phyloP scores from a whole-genome alignment of 192 early-diverging fungal genomes.

The Rhizophagus clarus region DNA sequence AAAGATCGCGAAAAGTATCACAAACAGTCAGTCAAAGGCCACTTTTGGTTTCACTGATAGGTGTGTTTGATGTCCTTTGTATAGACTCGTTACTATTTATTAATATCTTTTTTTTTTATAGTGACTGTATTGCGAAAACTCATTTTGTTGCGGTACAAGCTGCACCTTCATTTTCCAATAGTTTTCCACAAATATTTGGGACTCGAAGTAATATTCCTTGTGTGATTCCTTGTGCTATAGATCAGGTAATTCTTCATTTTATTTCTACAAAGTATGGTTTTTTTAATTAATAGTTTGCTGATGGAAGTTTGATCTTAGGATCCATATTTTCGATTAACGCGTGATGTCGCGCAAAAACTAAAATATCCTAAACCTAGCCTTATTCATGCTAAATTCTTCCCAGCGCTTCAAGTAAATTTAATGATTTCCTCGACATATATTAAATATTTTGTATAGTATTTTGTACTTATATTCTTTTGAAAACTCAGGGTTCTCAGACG shows the following conservation, averaged over 20 bases:
- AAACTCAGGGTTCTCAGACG: constrained; percentile 73
- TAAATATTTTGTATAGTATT: neutral
- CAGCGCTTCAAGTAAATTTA: constrained; percentile 75
- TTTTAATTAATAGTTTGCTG: neutral
- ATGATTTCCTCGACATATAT: neutral
- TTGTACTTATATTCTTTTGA: neutral
- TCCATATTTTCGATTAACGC: constrained; percentile 97
- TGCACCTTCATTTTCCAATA: constrained; percentile 92
- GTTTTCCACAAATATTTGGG: constrained; percentile 97
- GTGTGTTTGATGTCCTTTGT: constrained; percentile 31
- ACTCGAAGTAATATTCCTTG: constrained; percentile 86
- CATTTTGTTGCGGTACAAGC: constrained; percentile 95
- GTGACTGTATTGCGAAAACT: constrained; percentile 87
- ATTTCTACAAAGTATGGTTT: neutral
- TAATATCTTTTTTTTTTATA: constrained; percentile 25
- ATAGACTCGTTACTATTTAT: neutral
- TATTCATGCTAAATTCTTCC: constrained; percentile 95
- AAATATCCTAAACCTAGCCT: constrained; percentile 96
- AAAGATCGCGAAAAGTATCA: constrained; percentile 86
- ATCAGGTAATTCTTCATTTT: constrained; percentile 59
- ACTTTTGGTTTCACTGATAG: constrained; percentile 91
- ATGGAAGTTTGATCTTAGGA: constrained; percentile 47
- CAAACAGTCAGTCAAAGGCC: constrained; percentile 76
- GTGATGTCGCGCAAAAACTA: constrained; percentile 88
- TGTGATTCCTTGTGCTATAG: constrained; percentile 97